Conservation (phyloP, 2,329 filamentous ascomycete genomes). For the Nigrospora sphaerica region DNA sequence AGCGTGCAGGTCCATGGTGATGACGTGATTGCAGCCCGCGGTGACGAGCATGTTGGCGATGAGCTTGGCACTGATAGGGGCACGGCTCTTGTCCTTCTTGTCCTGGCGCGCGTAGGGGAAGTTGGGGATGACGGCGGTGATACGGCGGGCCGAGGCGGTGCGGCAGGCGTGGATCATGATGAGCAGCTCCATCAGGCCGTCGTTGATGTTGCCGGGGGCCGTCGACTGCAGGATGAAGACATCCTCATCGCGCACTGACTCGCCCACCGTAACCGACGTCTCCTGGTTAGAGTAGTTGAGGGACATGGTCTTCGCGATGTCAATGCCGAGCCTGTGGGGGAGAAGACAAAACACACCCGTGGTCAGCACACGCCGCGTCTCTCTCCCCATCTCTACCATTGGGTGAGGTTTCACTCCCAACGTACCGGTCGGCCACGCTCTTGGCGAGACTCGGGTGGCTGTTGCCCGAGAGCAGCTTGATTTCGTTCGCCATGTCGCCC, state of each 20-base stretch:
- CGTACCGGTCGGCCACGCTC: constrained; percentile 29
- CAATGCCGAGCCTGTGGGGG: constrained; percentile 59
- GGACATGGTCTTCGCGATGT: constrained; percentile 71
- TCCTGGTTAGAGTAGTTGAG: constrained; percentile 84
- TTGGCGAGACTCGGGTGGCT: constrained; percentile 29
- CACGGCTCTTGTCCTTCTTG: constrained; percentile 89
- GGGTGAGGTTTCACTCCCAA: neutral
- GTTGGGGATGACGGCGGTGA: constrained; percentile 92
- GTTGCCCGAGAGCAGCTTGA: constrained; percentile 32
- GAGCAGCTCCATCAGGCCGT: constrained; percentile 93
- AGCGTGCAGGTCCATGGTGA: constrained; percentile 94
- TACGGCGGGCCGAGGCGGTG: constrained; percentile 66
- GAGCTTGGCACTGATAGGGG: constrained; percentile 92
- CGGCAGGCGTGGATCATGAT: constrained; percentile 96
- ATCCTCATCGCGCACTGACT: constrained; percentile 95
- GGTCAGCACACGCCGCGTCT: no score
- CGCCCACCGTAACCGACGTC: constrained; percentile 86
- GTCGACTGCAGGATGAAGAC: constrained; percentile 97
- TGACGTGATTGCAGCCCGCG: constrained; percentile 85
- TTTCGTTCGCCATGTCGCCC: constrained; percentile 29
- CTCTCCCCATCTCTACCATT: neutral
- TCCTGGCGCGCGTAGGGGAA: constrained; percentile 96
- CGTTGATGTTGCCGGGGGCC: constrained; percentile 92
- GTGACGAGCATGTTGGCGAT: constrained; percentile 98
- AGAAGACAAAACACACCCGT: no score